A percentile compares a stretch with the other conserved stretches of the same genome.
Conservation (phyloP, 495 filamentous ascomycete genomes). For the Margaritispora aquatica region DNA sequence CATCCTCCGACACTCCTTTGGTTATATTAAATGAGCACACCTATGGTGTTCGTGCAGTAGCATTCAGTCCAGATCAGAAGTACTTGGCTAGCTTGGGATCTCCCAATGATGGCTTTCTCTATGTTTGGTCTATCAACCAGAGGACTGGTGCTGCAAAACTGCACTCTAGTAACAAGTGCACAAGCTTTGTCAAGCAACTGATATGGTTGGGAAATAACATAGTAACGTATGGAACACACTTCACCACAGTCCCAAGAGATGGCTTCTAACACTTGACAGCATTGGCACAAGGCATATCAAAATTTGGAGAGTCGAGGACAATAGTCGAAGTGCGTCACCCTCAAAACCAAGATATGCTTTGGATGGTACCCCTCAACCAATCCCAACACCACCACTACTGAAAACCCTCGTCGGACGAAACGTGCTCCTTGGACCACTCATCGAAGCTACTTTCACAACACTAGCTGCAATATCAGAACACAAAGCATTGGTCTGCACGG, state of each 20-base stretch:
- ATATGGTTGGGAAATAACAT: slow-evolving; percentile 64
- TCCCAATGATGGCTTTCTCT: slow-evolving; percentile 88
- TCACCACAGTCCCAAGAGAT: background rate
- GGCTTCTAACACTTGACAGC: slow-evolving; percentile 32
- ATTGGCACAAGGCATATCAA: slow-evolving; percentile 89
- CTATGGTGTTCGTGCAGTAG: slow-evolving; percentile 80
- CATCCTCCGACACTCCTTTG: slow-evolving; percentile 73
- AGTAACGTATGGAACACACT: slow-evolving; percentile 47
- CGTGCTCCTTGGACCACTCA: slow-evolving; percentile 67
- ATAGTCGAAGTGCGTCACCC: slow-evolving; percentile 33
- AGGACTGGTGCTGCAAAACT: slow-evolving; percentile 80
- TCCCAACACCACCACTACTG: slow-evolving; percentile 19
- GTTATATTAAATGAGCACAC: slow-evolving; percentile 83
- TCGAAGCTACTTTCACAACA: slow-evolving; percentile 77
- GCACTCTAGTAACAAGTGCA: slow-evolving; percentile 93
- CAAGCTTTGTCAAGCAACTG: slow-evolving; percentile 72
- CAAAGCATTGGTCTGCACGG: slow-evolving; percentile 65
- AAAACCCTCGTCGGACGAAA: slow-evolving; percentile 56
- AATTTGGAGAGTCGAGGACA: slow-evolving; percentile 78
- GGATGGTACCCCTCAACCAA: slow-evolving; percentile 29
- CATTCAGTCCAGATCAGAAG: slow-evolving; percentile 82
- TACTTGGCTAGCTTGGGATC: slow-evolving; percentile 85
- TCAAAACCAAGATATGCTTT: slow-evolving; percentile 39
- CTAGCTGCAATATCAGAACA: slow-evolving; percentile 66
- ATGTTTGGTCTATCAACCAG: slow-evolving; percentile 80